Conservation (phyloP, 2,329 filamentous ascomycete genomes). For the Drechmeria coniospora region DNA sequence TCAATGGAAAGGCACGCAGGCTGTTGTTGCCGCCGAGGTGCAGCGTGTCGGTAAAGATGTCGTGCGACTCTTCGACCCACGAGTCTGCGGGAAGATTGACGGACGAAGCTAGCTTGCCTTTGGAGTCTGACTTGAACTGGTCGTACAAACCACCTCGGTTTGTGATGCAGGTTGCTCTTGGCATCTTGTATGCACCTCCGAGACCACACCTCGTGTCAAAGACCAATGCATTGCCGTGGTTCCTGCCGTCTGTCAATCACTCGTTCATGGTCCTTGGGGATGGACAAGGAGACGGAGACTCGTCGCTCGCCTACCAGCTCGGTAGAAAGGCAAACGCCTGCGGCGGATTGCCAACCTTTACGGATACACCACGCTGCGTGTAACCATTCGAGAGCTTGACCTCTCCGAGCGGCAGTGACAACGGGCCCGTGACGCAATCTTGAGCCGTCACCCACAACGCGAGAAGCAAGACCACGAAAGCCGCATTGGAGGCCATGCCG, state of each 20-base stretch:
- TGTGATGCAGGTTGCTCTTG: constrained; percentile 3
- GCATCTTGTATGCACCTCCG: too few relatives aligned
- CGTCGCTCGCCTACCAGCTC: too few relatives aligned
- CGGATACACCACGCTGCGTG: constrained; percentile 2
- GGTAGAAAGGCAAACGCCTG: constrained; percentile 5
- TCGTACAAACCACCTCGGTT: constrained; percentile 5
- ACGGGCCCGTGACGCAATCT: background rate
- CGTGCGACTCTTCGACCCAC: constrained; percentile 2
- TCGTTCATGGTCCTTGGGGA: too few relatives aligned
- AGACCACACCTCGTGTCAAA: constrained; percentile 4
- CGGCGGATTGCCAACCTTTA: constrained; percentile 3
- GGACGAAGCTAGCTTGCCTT: background rate
- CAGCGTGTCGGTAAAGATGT: constrained; percentile 5
- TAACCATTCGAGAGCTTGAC: constrained; percentile 1
- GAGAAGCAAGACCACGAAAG: too few relatives aligned
- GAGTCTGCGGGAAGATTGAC: constrained; percentile 1
- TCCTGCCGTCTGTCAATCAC: too few relatives aligned
- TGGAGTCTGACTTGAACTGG: background rate
- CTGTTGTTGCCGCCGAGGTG: constrained; percentile 1
- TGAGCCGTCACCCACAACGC: background rate
- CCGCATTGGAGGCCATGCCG: too few relatives aligned
- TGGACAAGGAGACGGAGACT: too few relatives aligned
- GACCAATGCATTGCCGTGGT: constrained; percentile 5
- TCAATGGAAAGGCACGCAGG: constrained; percentile 4
- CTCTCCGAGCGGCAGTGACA: constrained; percentile 1